phyloP scores from a whole-genome alignment of 768 basidiomycete genomes.

The Lentinula sp. region DNA sequence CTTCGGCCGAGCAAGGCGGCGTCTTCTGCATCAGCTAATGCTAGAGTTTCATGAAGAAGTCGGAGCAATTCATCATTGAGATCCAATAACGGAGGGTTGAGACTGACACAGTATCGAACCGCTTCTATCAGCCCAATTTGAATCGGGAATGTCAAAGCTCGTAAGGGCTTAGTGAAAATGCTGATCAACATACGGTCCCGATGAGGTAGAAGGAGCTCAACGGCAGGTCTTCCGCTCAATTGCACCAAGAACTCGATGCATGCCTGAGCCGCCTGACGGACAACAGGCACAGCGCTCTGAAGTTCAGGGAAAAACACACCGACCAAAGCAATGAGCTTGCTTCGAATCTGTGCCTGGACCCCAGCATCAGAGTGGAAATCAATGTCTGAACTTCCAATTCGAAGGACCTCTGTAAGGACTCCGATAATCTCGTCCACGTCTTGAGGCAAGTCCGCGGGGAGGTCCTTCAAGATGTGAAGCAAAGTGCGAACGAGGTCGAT shows the following conservation, averaged over 20 bases:
- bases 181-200: conserved; percentile 83
- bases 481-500: conserved; percentile 87
- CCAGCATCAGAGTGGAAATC: conserved; percentile 40
- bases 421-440: conserved; percentile 75
- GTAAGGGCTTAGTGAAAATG: conserved; percentile 94
- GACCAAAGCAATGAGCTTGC: conserved; percentile 61
- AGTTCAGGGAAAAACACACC: conserved; percentile 87
- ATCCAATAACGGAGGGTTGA: conserved; percentile 87
- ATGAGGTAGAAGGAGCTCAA: conserved; percentile 78
- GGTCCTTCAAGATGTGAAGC: conserved; percentile 89
- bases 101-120: conserved; percentile 85
- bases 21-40: conserved; percentile 94
- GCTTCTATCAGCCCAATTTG: conserved; percentile 99
- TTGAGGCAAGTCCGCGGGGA: conserved; percentile 82
- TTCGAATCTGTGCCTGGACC: conserved; percentile 28
- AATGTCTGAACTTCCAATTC: conserved; percentile 48
- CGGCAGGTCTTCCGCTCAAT: conserved; percentile 61
- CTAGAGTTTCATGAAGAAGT: conserved; percentile 88
- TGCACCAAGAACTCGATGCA: conserved; percentile 77
- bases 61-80: conserved; percentile 89
- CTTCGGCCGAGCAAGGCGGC: conserved; percentile 68
- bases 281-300: conserved; percentile 78
- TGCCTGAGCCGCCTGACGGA: conserved; percentile 77
- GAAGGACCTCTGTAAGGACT: conserved; percentile 64
- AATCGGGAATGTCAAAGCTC: conserved; percentile 89